phyloP scores from a whole-genome alignment of 306 rosid species.

The Cyclanthera cordifolia region DNA sequence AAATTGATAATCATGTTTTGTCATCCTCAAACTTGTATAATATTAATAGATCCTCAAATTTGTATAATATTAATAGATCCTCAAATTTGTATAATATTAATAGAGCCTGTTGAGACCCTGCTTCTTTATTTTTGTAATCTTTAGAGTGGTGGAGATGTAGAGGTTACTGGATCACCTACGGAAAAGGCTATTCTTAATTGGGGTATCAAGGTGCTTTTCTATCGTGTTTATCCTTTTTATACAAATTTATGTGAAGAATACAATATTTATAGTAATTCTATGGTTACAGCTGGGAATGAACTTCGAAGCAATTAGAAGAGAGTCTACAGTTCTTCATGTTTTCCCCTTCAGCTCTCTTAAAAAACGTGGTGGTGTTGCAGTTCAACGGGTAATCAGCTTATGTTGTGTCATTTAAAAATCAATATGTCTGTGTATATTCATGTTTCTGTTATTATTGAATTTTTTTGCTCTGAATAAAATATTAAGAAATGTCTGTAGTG shows the following conservation, averaged over 20 bases:
- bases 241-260: background rate
- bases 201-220: conserved; percentile 49
- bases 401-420: background rate
- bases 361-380: conserved; percentile 74
- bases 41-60: background rate
- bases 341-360: conserved; percentile 84
- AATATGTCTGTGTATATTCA: background rate
- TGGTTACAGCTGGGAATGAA: conserved; percentile 71
- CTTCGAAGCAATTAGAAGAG: conserved; percentile 42
- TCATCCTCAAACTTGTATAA: background rate
- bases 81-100: background rate
- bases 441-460: background rate
- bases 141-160: conserved; percentile 43
- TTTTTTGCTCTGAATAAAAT: background rate
- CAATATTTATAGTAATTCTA: background rate
- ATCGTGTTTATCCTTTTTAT: background rate
- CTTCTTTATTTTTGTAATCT: conserved; percentile 6
- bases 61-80: background rate
- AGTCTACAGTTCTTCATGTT: conserved; percentile 51
- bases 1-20: background rate
- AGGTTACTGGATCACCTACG: conserved; percentile 87
- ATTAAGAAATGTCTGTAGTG: background rate
- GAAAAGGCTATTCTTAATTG: conserved; percentile 73
- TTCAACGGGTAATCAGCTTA: conserved; percentile 34
- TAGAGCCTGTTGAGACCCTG: background rate